Conservation (phyloP, 2,329 filamentous ascomycete species). For the Lachnellula hyalina region DNA sequence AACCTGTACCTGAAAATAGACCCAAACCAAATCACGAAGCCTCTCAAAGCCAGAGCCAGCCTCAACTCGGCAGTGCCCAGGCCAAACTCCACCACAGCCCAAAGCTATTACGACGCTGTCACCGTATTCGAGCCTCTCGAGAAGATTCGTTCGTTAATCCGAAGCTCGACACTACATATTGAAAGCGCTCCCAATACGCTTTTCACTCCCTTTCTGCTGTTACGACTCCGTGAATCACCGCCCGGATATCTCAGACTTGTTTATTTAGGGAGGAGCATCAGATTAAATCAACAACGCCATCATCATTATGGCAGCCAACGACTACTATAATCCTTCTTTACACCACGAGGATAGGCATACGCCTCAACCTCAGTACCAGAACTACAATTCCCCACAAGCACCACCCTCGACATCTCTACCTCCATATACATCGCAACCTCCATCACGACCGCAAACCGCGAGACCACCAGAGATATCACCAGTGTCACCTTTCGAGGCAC, state of each 20-base stretch:
- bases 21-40: background rate
- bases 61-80: background rate
- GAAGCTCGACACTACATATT: constrained; percentile 4
- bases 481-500: constrained; percentile 56
- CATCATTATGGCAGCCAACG: constrained; percentile 26
- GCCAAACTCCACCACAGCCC: constrained; percentile 2
- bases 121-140: background rate
- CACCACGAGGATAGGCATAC: constrained; percentile 11
- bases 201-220: constrained; percentile 4
- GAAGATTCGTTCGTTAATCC: background rate
- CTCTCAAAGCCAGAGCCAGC: too few species aligned
- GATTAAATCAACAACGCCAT: background rate
- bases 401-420: constrained; percentile 16
- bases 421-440: constrained; percentile 24
- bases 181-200: background rate
- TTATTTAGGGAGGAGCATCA: background rate
- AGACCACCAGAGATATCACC: constrained; percentile 16
- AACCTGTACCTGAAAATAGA: constrained; percentile 6
- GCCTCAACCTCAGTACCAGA: constrained; percentile 11
- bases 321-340: constrained; percentile 26
- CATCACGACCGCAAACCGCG: constrained; percentile 16
- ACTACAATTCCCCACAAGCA: constrained; percentile 8
- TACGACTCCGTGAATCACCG: background rate
- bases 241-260: background rate
- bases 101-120: constrained; percentile 1